A percentile compares a stretch with the other conserved stretches of the same genome.
Evolutionary conservation across 768 basidiomycete genomes (phyloP).

Genomic region (Pulveroboletus sp.): DNA sequence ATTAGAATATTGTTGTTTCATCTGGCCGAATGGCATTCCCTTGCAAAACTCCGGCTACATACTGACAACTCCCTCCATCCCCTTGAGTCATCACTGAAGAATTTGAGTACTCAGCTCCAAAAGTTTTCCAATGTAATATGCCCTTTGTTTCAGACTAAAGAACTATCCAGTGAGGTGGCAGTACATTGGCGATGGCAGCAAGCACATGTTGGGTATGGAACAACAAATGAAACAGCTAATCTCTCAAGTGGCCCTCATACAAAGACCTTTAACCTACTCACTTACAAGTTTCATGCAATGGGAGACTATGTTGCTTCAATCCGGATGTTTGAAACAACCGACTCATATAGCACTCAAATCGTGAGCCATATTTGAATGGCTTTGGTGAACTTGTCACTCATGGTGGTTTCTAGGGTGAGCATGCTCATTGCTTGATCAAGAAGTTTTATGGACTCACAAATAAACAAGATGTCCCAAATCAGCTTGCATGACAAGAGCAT

Average conservation of each 20-base stretch:
- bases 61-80: conserved; percentile 21
- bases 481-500: background rate
- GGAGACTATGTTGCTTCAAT: background rate
- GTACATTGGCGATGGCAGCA: conserved; percentile 5
- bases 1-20: too few relatives aligned
- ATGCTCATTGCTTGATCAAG: background rate
- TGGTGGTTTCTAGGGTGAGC: background rate
- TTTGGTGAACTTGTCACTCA: too few relatives aligned
- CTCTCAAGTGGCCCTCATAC: too few relatives aligned
- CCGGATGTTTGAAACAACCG: background rate
- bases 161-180: conserved; percentile 20
- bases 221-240: too few relatives aligned
- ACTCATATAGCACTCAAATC: background rate
- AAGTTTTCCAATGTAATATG: conserved; percentile 18
- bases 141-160: conserved; percentile 20
- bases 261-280: background rate
- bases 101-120: background rate
- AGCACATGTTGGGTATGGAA: too few relatives aligned
- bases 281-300: background rate
- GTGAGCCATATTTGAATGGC: background rate
- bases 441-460: background rate
- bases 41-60: conserved; percentile 35
- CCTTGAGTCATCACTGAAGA: conserved; percentile 15
- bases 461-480: background rate
- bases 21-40: conserved; percentile 37